Conservation (phyloP, 495 filamentous ascomycete species). For the Hyaloscypha hepaticicola region DNA sequence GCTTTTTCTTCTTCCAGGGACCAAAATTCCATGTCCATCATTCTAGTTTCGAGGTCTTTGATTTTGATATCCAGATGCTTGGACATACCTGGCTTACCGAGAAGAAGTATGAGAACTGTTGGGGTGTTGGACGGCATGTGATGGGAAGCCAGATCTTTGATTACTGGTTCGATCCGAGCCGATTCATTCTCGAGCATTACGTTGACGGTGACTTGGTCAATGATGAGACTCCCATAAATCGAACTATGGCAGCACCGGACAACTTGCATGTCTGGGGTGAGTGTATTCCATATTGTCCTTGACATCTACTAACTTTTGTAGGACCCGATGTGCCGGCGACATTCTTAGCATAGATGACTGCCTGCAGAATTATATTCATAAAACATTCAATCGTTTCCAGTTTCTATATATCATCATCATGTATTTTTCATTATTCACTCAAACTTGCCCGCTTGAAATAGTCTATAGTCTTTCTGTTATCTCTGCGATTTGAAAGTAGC, state of each 20-base stretch:
- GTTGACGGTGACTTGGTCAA: conserved; percentile 71
- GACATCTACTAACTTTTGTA: conserved; percentile 3
- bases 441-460: too few relatives aligned
- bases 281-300: conserved; percentile 21
- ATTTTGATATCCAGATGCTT: conserved; percentile 72
- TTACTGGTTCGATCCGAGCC: conserved; percentile 68
- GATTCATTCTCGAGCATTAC: conserved; percentile 63
- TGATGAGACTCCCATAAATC: conserved; percentile 47
- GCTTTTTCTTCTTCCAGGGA: conserved; percentile 64
- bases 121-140: conserved; percentile 72
- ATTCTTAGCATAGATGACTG: conserved; percentile 12
- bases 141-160: conserved; percentile 67
- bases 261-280: conserved; percentile 52
- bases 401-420: background rate
- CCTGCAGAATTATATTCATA: background rate
- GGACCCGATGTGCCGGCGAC: conserved; percentile 25
- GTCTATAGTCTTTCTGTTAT: background rate
- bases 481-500: too few relatives aligned
- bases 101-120: conserved; percentile 65
- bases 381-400: too few relatives aligned
- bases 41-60: conserved; percentile 70
- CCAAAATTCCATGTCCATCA: conserved; percentile 66
- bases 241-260: conserved; percentile 43
- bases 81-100: conserved; percentile 69
- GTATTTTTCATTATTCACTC: background rate